Percentiles rank a stretch among this genome's conserved stretches.
These are phyloP conservation scores for Globisporangium okanoganense DNA, from an alignment of 352 stramenopile species.

Conservation along the genomic window DNA sequence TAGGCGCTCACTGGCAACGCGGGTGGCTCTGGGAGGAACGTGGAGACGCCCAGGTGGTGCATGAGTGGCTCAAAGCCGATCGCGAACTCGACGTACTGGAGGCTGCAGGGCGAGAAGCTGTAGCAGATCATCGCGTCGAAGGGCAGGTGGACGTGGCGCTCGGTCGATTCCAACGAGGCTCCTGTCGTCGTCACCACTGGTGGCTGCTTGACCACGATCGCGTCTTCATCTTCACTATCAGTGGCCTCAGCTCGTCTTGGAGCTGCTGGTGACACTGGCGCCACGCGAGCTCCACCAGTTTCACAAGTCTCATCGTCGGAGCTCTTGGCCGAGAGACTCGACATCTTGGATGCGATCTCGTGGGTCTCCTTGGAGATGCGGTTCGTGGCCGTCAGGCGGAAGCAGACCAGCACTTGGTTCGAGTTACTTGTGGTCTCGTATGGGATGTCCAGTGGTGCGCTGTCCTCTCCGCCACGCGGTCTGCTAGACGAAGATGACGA, in stretches of 20 bases:
- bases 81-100: constrained; percentile 86
- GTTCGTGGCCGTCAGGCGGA: constrained; percentile 71
- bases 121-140: constrained; percentile 85
- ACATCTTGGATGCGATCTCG: constrained; percentile 52
- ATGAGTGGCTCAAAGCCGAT: constrained; percentile 85
- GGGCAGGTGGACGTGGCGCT: constrained; percentile 73
- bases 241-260: background rate
- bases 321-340: constrained; percentile 40
- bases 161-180: constrained; percentile 10
- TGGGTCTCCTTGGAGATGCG: constrained; percentile 60
- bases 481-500: constrained; percentile 15
- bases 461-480: constrained; percentile 45
- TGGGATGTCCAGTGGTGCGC: constrained; percentile 56
- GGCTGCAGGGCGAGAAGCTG: constrained; percentile 47
- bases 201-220: background rate
- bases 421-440: constrained; percentile 23
- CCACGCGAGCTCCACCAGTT: background rate
- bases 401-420: constrained; percentile 39
- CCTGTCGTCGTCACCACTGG: background rate
- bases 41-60: constrained; percentile 54
- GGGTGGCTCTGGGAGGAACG: constrained; percentile 38
- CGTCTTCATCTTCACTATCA: background rate
- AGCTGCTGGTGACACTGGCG: background rate
- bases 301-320: background rate
- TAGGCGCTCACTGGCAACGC: background rate